Conservation (phyloP, 495 filamentous ascomycete genomes). For the Trichodelitschia bisporula region DNA sequence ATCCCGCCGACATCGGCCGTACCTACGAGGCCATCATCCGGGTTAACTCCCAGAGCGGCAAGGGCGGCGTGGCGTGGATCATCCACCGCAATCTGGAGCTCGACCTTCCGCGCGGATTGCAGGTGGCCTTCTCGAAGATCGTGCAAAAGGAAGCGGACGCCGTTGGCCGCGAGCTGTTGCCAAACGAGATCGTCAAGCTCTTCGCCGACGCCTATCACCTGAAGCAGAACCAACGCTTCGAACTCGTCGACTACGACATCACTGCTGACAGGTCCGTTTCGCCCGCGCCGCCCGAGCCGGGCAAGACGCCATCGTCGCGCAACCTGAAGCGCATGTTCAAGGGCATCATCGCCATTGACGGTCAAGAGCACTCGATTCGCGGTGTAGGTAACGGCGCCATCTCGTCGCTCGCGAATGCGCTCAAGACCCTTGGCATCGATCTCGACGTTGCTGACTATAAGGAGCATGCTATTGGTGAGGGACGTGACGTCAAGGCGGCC, state of each 20-base stretch:
- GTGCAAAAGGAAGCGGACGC: conserved; percentile 57
- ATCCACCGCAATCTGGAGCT: conserved; percentile 73
- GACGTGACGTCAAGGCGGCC: conserved; percentile 64
- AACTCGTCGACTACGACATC: conserved; percentile 79
- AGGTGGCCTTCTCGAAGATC: conserved; percentile 72
- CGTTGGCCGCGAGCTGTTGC: conserved; percentile 56
- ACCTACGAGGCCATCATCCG: conserved; percentile 95
- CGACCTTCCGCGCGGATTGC: conserved; percentile 77
- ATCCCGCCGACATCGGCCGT: conserved; percentile 80
- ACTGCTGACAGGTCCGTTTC: conserved; percentile 59
- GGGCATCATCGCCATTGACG: conserved; percentile 72
- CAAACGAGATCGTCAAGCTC: conserved; percentile 59
- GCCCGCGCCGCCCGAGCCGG: conserved; percentile 38
- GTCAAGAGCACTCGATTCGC: conserved; percentile 46
- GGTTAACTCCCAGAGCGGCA: conserved; percentile 90
- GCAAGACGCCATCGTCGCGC: conserved; percentile 45
- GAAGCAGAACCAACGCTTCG: conserved; percentile 56
- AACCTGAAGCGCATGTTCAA: conserved; percentile 63
- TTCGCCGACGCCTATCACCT: conserved; percentile 77
- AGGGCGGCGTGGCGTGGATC: conserved; percentile 88
- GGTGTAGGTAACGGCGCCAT: conserved; percentile 80
- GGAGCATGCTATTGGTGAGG: conserved; percentile 73
- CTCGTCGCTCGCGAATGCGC: conserved; percentile 63
- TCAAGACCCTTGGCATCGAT: conserved; percentile 61
- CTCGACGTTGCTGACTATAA: conserved; percentile 89